Conservation (phyloP, 306 rosid genomes). For the Cicer chorassanicum region DNA sequence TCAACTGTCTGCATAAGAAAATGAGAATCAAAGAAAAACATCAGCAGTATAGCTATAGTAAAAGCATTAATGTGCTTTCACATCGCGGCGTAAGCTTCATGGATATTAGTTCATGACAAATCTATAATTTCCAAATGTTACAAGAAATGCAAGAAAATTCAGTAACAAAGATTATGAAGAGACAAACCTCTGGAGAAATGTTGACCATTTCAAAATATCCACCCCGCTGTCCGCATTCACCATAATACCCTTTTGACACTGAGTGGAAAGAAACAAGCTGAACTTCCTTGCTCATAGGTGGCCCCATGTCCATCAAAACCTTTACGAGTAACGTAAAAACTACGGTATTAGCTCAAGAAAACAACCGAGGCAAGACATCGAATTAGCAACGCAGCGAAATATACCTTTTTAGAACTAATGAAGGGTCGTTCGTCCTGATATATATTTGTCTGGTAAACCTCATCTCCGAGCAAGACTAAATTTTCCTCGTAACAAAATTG, state of each 20-base stretch:
- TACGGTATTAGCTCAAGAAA: conserved; percentile 24
- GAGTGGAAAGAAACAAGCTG: conserved; percentile 93
- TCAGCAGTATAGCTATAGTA: conserved; percentile 17
- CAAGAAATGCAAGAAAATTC: conserved; percentile 27
- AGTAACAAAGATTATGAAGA: conserved; percentile 32
- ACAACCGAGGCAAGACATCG: conserved; percentile 36
- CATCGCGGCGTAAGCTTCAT: not conserved
- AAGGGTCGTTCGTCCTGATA: conserved; percentile 98
- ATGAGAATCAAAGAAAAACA: conserved; percentile 39
- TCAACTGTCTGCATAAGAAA: conserved; percentile 88
- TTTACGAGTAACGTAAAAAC: conserved; percentile 40
- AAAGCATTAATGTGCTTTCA: conserved; percentile 8
- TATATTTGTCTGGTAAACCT: conserved; percentile 95
- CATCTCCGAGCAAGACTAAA: conserved; percentile 94
- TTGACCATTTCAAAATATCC: conserved; percentile 99
- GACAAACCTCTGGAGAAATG: conserved; percentile 86
- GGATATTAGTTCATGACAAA: conserved; percentile 15
- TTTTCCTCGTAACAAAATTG: conserved; percentile 79
- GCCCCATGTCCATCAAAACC: conserved; percentile 92
- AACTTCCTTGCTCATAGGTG: conserved; percentile 79
- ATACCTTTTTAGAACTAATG: conserved; percentile 85
- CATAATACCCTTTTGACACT: conserved; percentile 96
- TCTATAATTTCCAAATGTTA: not conserved
- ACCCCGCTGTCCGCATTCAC: conserved; percentile 99
- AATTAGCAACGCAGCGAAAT: conserved; percentile 24